Percentiles rank a stretch among this genome's conserved stretches.
Evolutionary conservation across 306 rosid genomes (phyloP).

Genomic region (Vachellia collinsii): DNA sequence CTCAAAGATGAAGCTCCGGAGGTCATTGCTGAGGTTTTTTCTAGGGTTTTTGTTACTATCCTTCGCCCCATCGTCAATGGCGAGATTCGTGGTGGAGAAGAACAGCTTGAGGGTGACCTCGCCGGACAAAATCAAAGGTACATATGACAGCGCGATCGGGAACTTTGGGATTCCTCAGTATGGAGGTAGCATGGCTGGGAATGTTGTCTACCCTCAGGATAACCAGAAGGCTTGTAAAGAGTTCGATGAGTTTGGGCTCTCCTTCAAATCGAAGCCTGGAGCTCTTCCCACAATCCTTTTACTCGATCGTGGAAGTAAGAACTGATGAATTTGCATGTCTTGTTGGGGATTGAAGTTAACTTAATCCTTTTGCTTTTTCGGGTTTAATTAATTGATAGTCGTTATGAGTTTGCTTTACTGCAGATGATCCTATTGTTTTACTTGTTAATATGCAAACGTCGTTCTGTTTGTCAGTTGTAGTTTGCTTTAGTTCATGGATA

Average conservation of each 20-base stretch:
- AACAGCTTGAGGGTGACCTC: constrained; percentile 92
- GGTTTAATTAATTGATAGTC: not conserved
- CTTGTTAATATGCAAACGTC: constrained; percentile 26
- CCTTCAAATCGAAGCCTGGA: constrained; percentile 75
- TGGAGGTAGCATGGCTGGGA: constrained; percentile 98
- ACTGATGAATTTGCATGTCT: constrained; percentile 28
- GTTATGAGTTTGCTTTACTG: constrained; percentile 18
- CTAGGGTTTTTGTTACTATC: constrained; percentile 73
- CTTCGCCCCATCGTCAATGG: constrained; percentile 53
- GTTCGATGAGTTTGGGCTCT: constrained; percentile 71
- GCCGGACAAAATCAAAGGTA: constrained; percentile 81
- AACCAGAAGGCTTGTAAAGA: constrained; percentile 87
- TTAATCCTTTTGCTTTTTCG: not conserved
- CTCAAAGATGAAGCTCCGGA: constrained; percentile 62
- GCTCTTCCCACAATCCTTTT: constrained; percentile 88
- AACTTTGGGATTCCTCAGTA: constrained; percentile 99
- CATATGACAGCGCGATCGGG: constrained; percentile 89
- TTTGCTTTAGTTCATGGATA: constrained; percentile 17
- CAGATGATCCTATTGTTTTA: constrained; percentile 9
- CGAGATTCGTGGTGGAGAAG: constrained; percentile 94
- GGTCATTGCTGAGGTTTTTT: constrained; percentile 47
- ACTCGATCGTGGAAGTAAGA: constrained; percentile 95
- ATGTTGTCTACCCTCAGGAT: constrained; percentile 79
- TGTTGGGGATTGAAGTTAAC: not conserved
- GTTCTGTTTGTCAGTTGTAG: constrained; percentile 18